A percentile compares a stretch with the other conserved stretches of the same genome.
These are phyloP conservation scores for Eucalyptus victrix DNA, from an alignment of 345 rosid species.

Conservation along the genomic window DNA sequence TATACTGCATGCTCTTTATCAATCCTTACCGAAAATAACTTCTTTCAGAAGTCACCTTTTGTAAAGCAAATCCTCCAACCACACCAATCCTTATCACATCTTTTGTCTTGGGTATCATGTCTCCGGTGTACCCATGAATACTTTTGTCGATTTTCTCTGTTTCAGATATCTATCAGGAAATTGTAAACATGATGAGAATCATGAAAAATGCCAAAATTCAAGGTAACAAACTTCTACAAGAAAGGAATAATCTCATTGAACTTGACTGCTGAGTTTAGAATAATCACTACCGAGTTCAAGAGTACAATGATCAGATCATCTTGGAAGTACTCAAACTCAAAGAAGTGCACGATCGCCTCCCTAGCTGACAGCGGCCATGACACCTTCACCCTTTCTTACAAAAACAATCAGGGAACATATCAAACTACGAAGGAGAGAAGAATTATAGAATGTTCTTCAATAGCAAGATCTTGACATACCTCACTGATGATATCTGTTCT, in stretches of 20 bases:
- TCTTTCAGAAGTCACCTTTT: slow-evolving; percentile 67
- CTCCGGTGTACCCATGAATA: slow-evolving; percentile 43
- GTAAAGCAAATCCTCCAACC: slow-evolving; percentile 84
- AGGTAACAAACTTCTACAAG: neutral
- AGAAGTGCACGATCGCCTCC: slow-evolving; percentile 71
- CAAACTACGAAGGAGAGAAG: slow-evolving; percentile 4
- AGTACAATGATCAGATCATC: slow-evolving; percentile 59
- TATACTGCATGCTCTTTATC: neutral
- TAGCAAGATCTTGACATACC: slow-evolving; percentile 28
- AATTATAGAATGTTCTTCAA: neutral
- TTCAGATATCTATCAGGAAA: slow-evolving; percentile 51
- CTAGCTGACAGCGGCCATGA: slow-evolving; percentile 83
- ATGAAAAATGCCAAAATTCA: neutral
- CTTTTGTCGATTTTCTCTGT: slow-evolving; percentile 34
- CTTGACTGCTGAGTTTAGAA: neutral
- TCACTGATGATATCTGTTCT: slow-evolving; percentile 69
- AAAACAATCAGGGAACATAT: slow-evolving; percentile 12
- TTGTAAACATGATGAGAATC: neutral
- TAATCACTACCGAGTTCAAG: slow-evolving; percentile 50
- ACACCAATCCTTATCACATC: slow-evolving; percentile 69
- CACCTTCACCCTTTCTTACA: slow-evolving; percentile 89
- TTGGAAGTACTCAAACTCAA: slow-evolving; percentile 52
- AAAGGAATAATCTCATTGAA: neutral
- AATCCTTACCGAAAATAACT: slow-evolving; percentile 73
- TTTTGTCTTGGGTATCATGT: slow-evolving; percentile 41